phyloP scores from a whole-genome alignment of 805 yeast species.

The Zygosaccharomyces kombuchaensis region DNA sequence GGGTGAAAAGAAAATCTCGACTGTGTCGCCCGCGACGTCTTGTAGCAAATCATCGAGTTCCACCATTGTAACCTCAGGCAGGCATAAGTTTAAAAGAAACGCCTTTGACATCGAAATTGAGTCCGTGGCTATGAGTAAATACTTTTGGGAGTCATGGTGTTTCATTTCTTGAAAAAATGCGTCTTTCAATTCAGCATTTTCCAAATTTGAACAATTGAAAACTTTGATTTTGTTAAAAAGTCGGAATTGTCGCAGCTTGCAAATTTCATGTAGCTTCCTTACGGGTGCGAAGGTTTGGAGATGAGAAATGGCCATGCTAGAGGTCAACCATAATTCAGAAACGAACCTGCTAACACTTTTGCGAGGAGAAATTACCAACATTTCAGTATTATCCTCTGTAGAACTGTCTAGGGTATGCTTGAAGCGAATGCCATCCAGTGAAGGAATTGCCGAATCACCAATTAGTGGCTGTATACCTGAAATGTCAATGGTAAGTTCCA shows the following conservation, averaged over 20 bases:
- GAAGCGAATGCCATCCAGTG: conserved; percentile 13
- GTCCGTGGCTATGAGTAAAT: conserved; percentile 15
- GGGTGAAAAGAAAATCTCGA: conserved; percentile 11
- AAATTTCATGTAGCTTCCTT: conserved; percentile 12
- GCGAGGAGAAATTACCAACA: conserved; percentile 11
- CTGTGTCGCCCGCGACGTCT: conserved; percentile 8
- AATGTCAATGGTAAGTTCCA: conserved; percentile 17
- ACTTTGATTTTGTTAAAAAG: conserved; percentile 9
- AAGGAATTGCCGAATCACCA: conserved; percentile 10
- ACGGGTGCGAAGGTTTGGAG: conserved; percentile 7
- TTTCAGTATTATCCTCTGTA: conserved; percentile 16
- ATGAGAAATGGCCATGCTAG: conserved; percentile 21
- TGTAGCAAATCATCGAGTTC: conserved; percentile 22
- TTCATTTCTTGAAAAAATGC: conserved; percentile 1
- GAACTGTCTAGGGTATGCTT: conserved; percentile 23
- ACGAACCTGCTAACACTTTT: conserved; percentile 7
- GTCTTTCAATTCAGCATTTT: neutral
- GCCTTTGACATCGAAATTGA: conserved; percentile 6
- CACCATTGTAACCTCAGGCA: conserved; percentile 7
- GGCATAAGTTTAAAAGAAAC: conserved; percentile 9
- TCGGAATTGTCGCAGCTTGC: conserved; percentile 14
- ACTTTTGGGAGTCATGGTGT: conserved; percentile 1
- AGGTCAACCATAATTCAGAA: conserved; percentile 22
- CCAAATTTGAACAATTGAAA: conserved; percentile 3
- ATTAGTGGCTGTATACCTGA: conserved; percentile 6